Evolutionary conservation across 208 protist genomes (phyloP), one percentile per base, ranked within the genome.

Genomic region (Trypanosoma grayi): DNA sequence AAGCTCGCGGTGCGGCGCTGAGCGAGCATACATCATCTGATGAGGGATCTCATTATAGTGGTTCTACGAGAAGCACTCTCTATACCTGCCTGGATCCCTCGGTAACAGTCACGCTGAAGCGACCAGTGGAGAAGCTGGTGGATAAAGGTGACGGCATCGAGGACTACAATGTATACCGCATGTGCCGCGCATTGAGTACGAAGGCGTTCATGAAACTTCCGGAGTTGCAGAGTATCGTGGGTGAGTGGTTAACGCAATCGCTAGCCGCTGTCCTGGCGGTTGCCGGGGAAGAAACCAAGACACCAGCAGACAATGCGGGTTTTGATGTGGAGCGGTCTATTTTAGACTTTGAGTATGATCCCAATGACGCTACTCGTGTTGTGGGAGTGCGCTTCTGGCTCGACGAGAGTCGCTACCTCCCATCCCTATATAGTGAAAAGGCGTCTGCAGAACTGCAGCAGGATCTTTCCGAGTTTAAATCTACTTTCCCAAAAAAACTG

Each of bases 371-470:
- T 14, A 43, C 39, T 56, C 65, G 65, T 11, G 33, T 64, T 8
- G 50, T 71, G 3, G 70, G 55, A 10, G 70, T 77, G 39, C 70
- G 70, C 37, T 77, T 77, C 31, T 61, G 54, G 64, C 61, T 77
- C n/a, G 58, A 77, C 24, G 65, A 77, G 28, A 28, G 13, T n/a
- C 52, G 25, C 16, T 60, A 61, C 22, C 28, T 77, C 13, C 70
- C 70, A 11, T 30, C 33, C 16, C n/a, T 57, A 18, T 77, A 66
- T 20, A 57, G 30, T 16, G 41, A 53, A 11, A 73, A 44, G 39
- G 36, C 59, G 2, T 7, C 9, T 28, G 14, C 36, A 39, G 64
- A 66, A 18, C 20, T 77, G 27, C 1, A 66, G 28, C 22, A 46
- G 9, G 64, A 67, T 20, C 58, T 72, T 0, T 16, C 24, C 5